Evolutionary conservation across 768 basidiomycete species (phyloP).

Genomic region (Suillus placidus): DNA sequence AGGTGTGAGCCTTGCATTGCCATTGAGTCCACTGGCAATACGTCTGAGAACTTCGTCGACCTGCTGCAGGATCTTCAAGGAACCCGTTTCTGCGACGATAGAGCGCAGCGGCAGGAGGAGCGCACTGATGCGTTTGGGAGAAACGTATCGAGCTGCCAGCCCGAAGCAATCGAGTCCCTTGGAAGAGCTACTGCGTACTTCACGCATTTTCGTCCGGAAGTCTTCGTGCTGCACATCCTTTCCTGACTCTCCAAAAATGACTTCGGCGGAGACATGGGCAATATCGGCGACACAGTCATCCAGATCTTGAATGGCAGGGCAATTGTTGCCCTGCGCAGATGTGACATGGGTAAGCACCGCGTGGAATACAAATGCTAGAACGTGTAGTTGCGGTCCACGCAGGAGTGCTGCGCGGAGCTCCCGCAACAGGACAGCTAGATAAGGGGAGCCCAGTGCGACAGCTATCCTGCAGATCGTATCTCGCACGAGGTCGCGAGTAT

Average conservation of each 20-base stretch:
- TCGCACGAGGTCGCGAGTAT: conserved; percentile 84
- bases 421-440: conserved; percentile 71
- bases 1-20: conserved; percentile 72
- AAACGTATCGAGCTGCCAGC: conserved; percentile 75
- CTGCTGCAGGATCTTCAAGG: conserved; percentile 74
- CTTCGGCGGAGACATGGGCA: conserved; percentile 81
- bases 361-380: conserved; percentile 84
- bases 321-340: conserved; percentile 47
- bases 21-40: conserved; percentile 81
- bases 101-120: conserved; percentile 78
- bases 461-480: conserved; percentile 84
- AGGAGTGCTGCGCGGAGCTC: conserved; percentile 84
- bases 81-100: conserved; percentile 85
- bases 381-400: conserved; percentile 93
- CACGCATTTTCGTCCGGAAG: conserved; percentile 93
- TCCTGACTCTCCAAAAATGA: conserved; percentile 92
- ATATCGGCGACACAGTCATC: conserved; percentile 81
- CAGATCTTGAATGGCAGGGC: conserved; percentile 57
- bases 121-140: conserved; percentile 73
- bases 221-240: conserved; percentile 86
- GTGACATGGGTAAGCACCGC: conserved; percentile 83
- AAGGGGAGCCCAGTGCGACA: conserved; percentile 68
- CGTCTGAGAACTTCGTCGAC: conserved; percentile 89
- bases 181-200: conserved; percentile 83
- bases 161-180: conserved; percentile 86